Conservation (phyloP, 2,329 filamentous ascomycete genomes). For the Periconia sp. region DNA sequence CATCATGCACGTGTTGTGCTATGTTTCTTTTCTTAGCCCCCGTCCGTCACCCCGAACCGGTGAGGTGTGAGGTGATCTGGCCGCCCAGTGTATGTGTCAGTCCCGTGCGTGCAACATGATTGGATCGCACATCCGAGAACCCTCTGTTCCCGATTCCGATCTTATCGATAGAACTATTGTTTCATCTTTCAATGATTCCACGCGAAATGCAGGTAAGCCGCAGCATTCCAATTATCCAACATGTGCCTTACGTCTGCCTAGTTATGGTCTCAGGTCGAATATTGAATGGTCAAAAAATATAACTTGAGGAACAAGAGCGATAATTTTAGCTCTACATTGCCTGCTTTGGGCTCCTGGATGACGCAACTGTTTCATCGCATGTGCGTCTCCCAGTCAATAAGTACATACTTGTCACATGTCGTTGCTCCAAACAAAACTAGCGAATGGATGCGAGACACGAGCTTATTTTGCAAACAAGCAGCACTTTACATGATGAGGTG, state of each 20-base stretch:
- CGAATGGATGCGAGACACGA: no score
- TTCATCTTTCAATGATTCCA: neutral
- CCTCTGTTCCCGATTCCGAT: neutral
- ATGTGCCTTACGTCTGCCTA: neutral
- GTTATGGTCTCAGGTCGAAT: neutral
- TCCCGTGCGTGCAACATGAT: neutral
- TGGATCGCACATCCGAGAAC: neutral
- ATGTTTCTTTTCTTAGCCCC: neutral
- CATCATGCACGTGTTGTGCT: conserved; percentile 2
- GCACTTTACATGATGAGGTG: no score
- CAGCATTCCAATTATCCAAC: neutral
- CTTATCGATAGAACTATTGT: conserved; percentile 1
- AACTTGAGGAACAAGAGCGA: neutral
- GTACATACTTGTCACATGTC: no score
- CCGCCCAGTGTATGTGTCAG: neutral
- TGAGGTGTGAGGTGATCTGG: neutral
- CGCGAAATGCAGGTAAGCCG: neutral
- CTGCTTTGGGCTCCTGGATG: neutral
- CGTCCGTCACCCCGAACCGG: neutral
- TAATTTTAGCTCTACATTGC: neutral
- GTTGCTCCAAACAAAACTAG: no score
- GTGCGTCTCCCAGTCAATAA: no score
- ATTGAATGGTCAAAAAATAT: neutral
- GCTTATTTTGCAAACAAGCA: no score
- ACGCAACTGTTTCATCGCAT: neutral